These are phyloP conservation scores for Barnettozyma californica DNA, from an alignment of 805 yeast species.

Conservation along the genomic window DNA sequence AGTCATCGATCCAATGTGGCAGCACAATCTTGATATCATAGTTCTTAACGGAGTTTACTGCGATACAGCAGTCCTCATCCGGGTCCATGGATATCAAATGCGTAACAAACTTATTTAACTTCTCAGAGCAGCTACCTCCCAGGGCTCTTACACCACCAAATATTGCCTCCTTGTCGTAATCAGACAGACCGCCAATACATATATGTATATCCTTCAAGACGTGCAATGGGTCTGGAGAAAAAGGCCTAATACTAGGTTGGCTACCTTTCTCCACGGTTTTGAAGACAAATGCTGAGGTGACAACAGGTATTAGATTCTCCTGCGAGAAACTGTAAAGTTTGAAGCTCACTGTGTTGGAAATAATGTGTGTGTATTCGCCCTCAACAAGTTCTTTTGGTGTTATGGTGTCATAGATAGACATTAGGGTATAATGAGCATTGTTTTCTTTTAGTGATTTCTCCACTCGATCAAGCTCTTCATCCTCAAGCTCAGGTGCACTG, in stretches of 20 bases:
- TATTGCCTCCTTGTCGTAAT: slow-evolving; percentile 60
- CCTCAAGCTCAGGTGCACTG: slow-evolving; percentile 13
- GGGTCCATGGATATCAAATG: slow-evolving; percentile 63
- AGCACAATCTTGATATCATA: slow-evolving; percentile 53
- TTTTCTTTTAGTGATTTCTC: slow-evolving; percentile 20
- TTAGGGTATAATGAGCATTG: slow-evolving; percentile 23
- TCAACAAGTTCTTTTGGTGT: slow-evolving; percentile 19
- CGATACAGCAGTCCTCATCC: slow-evolving; percentile 55
- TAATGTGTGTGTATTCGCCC: slow-evolving; percentile 38
- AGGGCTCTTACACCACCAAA: slow-evolving; percentile 60
- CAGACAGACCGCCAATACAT: slow-evolving; percentile 52
- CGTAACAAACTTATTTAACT: slow-evolving; percentile 64
- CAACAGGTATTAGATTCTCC: slow-evolving; percentile 58
- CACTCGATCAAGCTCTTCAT: slow-evolving; percentile 14
- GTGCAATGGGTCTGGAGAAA: slow-evolving; percentile 65
- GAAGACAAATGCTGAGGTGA: slow-evolving; percentile 55
- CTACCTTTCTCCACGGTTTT: slow-evolving; percentile 39
- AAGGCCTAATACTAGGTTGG: slow-evolving; percentile 48
- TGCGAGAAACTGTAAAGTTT: slow-evolving; percentile 34
- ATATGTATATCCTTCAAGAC: slow-evolving; percentile 59
- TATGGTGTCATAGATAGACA: slow-evolving; percentile 17
- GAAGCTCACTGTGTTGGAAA: slow-evolving; percentile 48
- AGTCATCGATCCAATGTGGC: slow-evolving; percentile 78
- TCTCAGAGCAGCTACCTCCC: slow-evolving; percentile 70
- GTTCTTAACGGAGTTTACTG: slow-evolving; percentile 36